Percentiles rank a stretch among this genome's conserved stretches.
Conservation (phyloP, 2,329 filamentous ascomycete species). For the Xylaria polymorpha region DNA sequence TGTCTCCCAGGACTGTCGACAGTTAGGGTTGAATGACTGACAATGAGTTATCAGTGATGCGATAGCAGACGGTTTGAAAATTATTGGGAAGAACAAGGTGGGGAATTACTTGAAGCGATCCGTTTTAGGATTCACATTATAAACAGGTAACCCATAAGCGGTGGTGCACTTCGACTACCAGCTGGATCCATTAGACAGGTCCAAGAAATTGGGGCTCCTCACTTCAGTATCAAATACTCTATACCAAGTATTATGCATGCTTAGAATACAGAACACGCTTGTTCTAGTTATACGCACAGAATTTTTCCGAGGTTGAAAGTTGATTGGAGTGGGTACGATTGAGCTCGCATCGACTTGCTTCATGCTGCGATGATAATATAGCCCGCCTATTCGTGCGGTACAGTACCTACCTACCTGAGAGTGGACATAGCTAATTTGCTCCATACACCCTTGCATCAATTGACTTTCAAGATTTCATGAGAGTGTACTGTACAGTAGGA, state of each 20-base stretch:
- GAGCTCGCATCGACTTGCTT: neutral
- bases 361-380: neutral
- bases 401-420: neutral
- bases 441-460: neutral
- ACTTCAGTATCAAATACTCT: conserved; percentile 31
- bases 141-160: neutral
- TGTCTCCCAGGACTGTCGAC: neutral
- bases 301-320: neutral
- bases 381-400: neutral
- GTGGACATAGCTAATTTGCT: too few relatives aligned
- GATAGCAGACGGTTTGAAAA: conserved; percentile 10
- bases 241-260: conserved; percentile 28
- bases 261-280: conserved; percentile 15
- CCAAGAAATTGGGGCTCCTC: conserved; percentile 10
- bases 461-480: neutral
- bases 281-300: conserved; percentile 6
- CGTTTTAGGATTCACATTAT: conserved; percentile 3
- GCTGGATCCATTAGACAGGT: conserved; percentile 22
- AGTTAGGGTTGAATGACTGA: neutral
- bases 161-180: conserved; percentile 1
- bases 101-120: neutral
- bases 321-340: neutral
- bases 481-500: too few relatives aligned
- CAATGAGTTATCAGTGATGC: neutral
- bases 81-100: conserved; percentile 4